Conservation (phyloP, 2,329 filamentous ascomycete species). For the Falciphora oryzae region DNA sequence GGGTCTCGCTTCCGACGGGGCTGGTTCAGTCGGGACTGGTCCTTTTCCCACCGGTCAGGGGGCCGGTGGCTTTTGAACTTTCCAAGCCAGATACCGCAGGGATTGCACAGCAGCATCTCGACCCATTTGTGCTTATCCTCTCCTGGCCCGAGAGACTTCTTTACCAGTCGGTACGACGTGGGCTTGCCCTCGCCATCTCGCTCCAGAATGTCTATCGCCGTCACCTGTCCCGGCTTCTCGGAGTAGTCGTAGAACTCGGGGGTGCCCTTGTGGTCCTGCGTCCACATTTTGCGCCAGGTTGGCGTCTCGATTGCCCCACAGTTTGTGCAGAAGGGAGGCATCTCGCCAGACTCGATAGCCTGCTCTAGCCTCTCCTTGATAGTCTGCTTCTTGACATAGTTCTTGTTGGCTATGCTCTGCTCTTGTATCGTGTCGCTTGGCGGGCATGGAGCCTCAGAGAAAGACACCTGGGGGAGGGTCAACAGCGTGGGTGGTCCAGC, state of each 20-base stretch:
- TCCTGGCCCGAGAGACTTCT: constrained; percentile 59
- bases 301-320: constrained; percentile 94
- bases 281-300: constrained; percentile 91
- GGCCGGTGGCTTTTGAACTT: constrained; percentile 85
- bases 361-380: constrained; percentile 54
- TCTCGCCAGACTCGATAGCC: constrained; percentile 70
- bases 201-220: constrained; percentile 65
- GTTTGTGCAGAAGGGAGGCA: constrained; percentile 85
- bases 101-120: constrained; percentile 80
- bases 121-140: constrained; percentile 64
- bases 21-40: constrained; percentile 45
- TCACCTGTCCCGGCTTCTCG: constrained; percentile 65
- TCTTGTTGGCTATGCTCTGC: constrained; percentile 42
- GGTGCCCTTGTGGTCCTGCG: constrained; percentile 65
- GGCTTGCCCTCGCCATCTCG: constrained; percentile 57
- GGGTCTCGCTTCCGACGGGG: constrained; percentile 41
- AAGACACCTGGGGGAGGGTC: constrained; percentile 22
- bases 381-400: constrained; percentile 56
- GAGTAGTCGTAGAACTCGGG: constrained; percentile 67
- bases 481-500: constrained; percentile 23
- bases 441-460: constrained; percentile 35
- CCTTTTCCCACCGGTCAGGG: constrained; percentile 73
- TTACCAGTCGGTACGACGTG: constrained; percentile 66
- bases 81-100: constrained; percentile 90
- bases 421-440: constrained; percentile 32